Evolutionary conservation across 768 basidiomycete genomes (phyloP), one percentile per base, ranked within the genome.

Genomic region (Lyophyllum semitale): DNA sequence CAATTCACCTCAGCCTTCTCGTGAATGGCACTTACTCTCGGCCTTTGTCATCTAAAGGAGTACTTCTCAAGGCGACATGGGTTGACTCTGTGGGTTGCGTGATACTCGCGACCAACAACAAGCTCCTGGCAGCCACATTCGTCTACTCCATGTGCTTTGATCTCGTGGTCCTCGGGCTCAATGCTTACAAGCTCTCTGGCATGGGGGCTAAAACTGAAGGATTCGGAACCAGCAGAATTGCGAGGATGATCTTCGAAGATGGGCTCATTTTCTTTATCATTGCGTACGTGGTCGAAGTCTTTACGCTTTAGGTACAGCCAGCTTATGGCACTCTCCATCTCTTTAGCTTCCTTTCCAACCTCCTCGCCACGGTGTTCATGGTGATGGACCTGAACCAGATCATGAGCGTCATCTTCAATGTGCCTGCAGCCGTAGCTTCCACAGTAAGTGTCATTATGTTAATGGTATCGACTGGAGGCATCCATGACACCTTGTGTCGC

Each of bases 101-200:
- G 1, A 87, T 90, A 53, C 73, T 76, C 1, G 63, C 78, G 27
- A 86, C 87, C 7, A 81, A 85, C 64, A 89, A 83, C 66, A 82
- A 67, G 8, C 69, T 88, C 48, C 77, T 89, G 29, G 84, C 85
- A 4, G 83, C 84, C 2, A 85, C 85, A 3, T 90, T 89, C 68
- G 85, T 89, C 29, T 90, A 90, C 61, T 84, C 87, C 27, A 91
- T 90, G 89, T 74, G 76, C 63, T 88, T 90, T 64, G 89, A 90
- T 65, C 71, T 87, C 20, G 54, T 79, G 26, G 85, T 89, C 35
- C 75, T 89, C 42, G 55, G 73, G 23, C 68, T 90, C 59, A 88
- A 81, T 33, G 80, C 77, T 12, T 83, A 80, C 68, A 89, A 86
- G 64, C 77, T 90, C 22, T 58, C 74, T 8, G 66, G 72, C 1